Evolutionary conservation across 2,329 filamentous ascomycete genomes (phyloP).

Genomic region (Phialocephala sp.): DNA sequence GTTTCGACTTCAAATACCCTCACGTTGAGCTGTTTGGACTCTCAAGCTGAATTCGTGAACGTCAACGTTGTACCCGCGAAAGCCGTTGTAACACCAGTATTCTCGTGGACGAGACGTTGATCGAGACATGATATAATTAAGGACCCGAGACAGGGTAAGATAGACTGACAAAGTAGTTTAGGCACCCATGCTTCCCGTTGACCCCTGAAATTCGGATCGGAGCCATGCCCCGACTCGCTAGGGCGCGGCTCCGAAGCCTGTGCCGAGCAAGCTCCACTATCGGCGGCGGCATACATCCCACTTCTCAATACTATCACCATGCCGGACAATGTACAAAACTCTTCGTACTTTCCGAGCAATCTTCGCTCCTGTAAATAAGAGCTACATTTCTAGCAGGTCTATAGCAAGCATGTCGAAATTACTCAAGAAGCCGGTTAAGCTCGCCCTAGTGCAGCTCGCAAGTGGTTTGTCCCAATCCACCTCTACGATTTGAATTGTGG

Average conservation of each 20-base stretch:
- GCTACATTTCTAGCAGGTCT: conserved; percentile 15
- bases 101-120: no score
- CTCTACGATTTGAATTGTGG: conserved; percentile 32
- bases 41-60: background rate
- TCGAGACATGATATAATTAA: no score
- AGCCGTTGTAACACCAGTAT: background rate
- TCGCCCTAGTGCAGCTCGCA: conserved; percentile 82
- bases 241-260: conserved; percentile 1
- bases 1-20: background rate
- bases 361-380: conserved; percentile 18
- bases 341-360: conserved; percentile 22
- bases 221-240: background rate
- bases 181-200: background rate
- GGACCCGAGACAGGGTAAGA: background rate
- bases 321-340: conserved; percentile 15
- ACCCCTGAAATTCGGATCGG: conserved; percentile 6
- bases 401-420: conserved; percentile 46
- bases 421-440: conserved; percentile 77
- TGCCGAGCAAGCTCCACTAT: background rate
- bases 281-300: conserved; percentile 2
- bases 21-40: background rate
- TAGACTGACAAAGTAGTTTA: background rate
- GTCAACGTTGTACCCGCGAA: background rate
- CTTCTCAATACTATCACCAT: conserved; percentile 6
- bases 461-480: conserved; percentile 55